Percentiles rank a stretch among this genome's conserved stretches.
These are phyloP conservation scores for Aechmea fasciata DNA, from an alignment of 176 grass and related monocot genomes.

Conservation along the genomic window DNA sequence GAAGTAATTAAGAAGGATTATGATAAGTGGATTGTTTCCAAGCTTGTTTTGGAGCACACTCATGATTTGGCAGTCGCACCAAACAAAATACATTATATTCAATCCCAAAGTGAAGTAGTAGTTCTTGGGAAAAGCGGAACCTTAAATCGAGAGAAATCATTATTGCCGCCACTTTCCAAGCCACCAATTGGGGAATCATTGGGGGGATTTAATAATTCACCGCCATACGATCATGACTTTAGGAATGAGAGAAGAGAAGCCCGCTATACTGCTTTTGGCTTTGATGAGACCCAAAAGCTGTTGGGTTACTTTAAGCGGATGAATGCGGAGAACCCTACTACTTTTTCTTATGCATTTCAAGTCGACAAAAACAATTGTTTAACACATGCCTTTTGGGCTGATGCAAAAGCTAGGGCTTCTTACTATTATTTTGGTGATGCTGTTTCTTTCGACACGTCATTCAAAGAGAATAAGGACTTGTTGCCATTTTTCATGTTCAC, in stretches of 20 bases:
- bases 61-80: conserved; percentile 48
- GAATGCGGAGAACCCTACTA: conserved; percentile 55
- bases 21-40: conserved; percentile 58
- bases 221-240: conserved; percentile 22
- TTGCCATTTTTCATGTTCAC: conserved; percentile 80
- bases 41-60: conserved; percentile 53
- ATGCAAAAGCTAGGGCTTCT: conserved; percentile 50
- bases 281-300: conserved; percentile 46
- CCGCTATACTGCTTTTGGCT: neutral
- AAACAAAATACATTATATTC: conserved; percentile 70
- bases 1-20: conserved; percentile 58
- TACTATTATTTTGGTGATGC: conserved; percentile 76
- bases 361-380: conserved; percentile 62
- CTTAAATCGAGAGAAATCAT: conserved; percentile 29
- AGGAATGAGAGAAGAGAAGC: conserved; percentile 14
- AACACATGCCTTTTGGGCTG: conserved; percentile 82
- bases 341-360: conserved; percentile 77
- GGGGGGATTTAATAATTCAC: conserved; percentile 15
- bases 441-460: conserved; percentile 71
- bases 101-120: conserved; percentile 53
- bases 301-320: conserved; percentile 69
- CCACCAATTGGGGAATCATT: conserved; percentile 17
- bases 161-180: conserved; percentile 15
- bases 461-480: conserved; percentile 88
- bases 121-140: conserved; percentile 53